Evolutionary conservation across 352 stramenopile genomes (phyloP), one percentile per base, ranked within the genome.

Genomic region (Aphanomyces cochlioides): DNA sequence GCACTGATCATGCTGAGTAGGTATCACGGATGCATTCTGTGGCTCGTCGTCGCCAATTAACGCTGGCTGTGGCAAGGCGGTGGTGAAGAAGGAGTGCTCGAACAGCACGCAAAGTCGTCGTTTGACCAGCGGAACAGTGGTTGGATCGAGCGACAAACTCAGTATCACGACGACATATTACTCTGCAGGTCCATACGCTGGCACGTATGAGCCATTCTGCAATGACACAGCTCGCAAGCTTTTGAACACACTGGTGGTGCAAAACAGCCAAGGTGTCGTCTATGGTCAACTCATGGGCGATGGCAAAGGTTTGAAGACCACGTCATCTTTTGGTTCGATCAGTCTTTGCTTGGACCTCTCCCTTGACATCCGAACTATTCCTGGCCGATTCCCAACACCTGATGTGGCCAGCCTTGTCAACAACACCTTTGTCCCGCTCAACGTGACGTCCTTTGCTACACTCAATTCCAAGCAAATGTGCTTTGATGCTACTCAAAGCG

Each of bases 221-320:
- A 3, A 7, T n/a, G 54, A 1, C 54, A 61, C 54, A 34, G 3
- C 4, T 39, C 64, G 38, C 28, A 70, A 10, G 64, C 64, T 54
- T 8, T 37, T 17, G 37, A 70, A 70, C 54, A 45, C 64, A n/a
- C 64, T 70, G 47, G 64, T 7, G 48, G 8, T 70, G 8, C 1
- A 7, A 10, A 41, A 53, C 12, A 15, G 47, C 45, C 12, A 43
- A 4, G 64, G 64, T n/a, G 34, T 70, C 13, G 39, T 70, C n/a
- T 59, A 47, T 19, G 64, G 64, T 19, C 64, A 70, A 28, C 64
- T 70, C 38, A n/a, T 70, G 43, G 64, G 64, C 13, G 36, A 53
- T 7, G 64, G 64, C 54, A 47, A 60, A 36, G 64, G 64, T 36
- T 12, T 70, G 6, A 37, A 17, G 4, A 3, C 37, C 13, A 47